A percentile compares a stretch with the other conserved stretches of the same genome.
Conservation (phyloP, 305 asterid species). For the Solanum hybrid region DNA sequence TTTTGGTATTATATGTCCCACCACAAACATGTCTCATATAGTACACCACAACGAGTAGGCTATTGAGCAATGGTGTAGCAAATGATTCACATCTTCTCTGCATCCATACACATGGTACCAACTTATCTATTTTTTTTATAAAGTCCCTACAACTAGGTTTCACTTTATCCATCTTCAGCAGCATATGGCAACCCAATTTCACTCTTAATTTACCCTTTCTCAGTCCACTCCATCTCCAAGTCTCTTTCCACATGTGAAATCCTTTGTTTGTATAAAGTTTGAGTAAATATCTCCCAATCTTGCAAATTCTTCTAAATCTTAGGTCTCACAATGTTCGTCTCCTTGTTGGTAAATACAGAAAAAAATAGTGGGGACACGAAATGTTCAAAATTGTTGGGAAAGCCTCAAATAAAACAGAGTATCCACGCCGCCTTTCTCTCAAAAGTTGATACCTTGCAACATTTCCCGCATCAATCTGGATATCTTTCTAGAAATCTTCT, state of each 20-base stretch:
- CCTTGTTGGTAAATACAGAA: background rate
- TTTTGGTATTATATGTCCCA: background rate
- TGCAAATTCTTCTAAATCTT: background rate
- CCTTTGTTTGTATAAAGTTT: background rate
- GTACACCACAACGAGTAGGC: background rate
- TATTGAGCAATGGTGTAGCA: background rate
- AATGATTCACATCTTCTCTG: constrained; percentile 1
- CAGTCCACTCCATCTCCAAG: background rate
- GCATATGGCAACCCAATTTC: background rate
- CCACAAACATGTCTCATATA: background rate
- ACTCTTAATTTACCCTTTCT: background rate
- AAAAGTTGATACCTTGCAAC: background rate
- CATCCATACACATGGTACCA: background rate
- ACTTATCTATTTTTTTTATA: background rate
- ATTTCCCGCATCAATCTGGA: background rate
- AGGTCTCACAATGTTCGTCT: background rate
- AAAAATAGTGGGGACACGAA: background rate
- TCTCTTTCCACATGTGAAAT: background rate
- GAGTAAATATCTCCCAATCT: background rate
- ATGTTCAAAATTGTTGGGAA: background rate
- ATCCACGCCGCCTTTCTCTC: background rate
- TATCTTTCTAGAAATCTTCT: background rate
- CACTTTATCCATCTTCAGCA: background rate
- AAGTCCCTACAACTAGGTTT: background rate
- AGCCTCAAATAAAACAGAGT: background rate